These are phyloP conservation scores for Calonectria pteridis DNA, from an alignment of 2,329 filamentous ascomycete species.

Conservation along the genomic window DNA sequence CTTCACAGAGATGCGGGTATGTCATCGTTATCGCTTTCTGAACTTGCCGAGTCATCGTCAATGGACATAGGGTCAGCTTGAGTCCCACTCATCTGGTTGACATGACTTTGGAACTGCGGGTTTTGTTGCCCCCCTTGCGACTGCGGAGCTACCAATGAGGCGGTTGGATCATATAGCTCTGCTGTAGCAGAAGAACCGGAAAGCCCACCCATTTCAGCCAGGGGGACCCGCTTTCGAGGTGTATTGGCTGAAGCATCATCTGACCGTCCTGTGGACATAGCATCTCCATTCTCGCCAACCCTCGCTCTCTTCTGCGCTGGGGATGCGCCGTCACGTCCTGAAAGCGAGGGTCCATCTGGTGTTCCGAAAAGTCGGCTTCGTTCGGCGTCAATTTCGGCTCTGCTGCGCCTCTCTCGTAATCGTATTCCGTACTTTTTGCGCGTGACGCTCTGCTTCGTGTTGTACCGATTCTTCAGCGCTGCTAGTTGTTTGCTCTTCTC, in stretches of 20 bases:
- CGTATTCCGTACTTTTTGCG: constrained; percentile 70
- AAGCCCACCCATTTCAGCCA: constrained; percentile 52
- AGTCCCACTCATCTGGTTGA: constrained; percentile 25
- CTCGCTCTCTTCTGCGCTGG: constrained; percentile 43
- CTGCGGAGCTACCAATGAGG: constrained; percentile 37
- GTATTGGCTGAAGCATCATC: constrained; percentile 25
- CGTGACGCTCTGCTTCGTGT: constrained; percentile 68
- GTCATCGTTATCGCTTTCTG: constrained; percentile 41
- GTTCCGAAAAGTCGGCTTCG: constrained; percentile 52
- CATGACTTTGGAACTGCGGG: neutral
- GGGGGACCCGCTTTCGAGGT: constrained; percentile 44
- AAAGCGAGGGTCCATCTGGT: constrained; percentile 24
- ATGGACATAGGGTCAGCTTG: constrained; percentile 46
- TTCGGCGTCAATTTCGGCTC: constrained; percentile 59
- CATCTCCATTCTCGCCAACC: constrained; percentile 22
- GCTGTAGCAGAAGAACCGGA: constrained; percentile 51
- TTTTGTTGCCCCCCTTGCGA: constrained; percentile 29
- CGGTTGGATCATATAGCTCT: constrained; percentile 53
- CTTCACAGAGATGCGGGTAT: constrained; percentile 40
- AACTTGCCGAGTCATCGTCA: constrained; percentile 36
- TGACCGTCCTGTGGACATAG: neutral
- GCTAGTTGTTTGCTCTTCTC: constrained; percentile 51
- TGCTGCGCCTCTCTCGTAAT: constrained; percentile 62
- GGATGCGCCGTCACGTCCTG: constrained; percentile 17
- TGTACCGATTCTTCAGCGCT: constrained; percentile 64